phyloP scores from a whole-genome alignment of 192 early-diverging fungal genomes.

The Mortierella antarctica region DNA sequence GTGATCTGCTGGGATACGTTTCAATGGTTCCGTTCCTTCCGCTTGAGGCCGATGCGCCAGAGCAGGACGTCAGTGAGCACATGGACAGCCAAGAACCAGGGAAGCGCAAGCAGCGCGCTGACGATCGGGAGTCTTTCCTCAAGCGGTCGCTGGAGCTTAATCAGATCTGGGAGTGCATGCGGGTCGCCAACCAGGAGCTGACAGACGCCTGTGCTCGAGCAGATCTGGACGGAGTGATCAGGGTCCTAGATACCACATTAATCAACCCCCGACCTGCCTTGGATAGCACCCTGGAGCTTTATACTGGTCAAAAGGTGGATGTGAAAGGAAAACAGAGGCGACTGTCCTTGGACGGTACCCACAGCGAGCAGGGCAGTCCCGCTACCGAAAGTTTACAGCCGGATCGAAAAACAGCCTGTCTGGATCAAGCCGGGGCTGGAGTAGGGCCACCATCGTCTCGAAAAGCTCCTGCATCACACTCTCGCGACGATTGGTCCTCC shows the following conservation, averaged over 20 bases:
- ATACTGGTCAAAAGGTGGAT: background rate
- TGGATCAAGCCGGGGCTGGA: background rate
- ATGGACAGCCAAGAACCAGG: background rate
- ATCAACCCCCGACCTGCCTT: slow-evolving; percentile 7
- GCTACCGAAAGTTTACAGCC: background rate
- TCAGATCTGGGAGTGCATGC: slow-evolving; percentile 45
- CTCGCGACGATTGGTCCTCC: background rate
- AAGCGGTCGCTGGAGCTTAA: slow-evolving; percentile 27
- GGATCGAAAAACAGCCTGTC: background rate
- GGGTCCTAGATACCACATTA: slow-evolving; percentile 27
- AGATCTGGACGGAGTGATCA: slow-evolving; percentile 19
- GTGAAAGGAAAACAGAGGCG: slow-evolving; percentile 13
- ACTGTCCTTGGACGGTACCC: background rate
- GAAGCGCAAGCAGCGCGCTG: background rate
- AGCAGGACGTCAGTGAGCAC: background rate
- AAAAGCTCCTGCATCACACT: background rate
- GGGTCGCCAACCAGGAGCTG: slow-evolving; percentile 32
- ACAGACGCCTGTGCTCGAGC: slow-evolving; percentile 38
- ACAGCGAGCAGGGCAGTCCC: slow-evolving; percentile 1
- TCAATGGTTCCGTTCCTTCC: slow-evolving; percentile 18
- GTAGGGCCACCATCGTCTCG: slow-evolving; percentile 8
- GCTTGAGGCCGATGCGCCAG: background rate
- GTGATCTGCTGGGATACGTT: slow-evolving; percentile 44
- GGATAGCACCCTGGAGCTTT: background rate
- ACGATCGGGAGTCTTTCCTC: background rate